Conservation (phyloP, 176 grass and related monocot genomes). For the maize (Zea mays) region Zm-B73-REFERENCE-NAM-5.0 NC_050097.1:220367001-220367500, state of each 20-base stretch:
- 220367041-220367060: constrained; percentile 37
- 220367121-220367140: constrained; percentile 1
- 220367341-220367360: constrained; percentile 95
- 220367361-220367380: constrained; percentile 86
- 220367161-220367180: constrained; percentile 7
- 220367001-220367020: constrained; percentile 33
- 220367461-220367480: constrained; percentile 74
- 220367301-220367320: constrained; percentile 95
- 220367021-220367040: constrained; percentile 29
- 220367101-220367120: constrained; percentile 42
- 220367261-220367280: background rate
- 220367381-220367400: constrained; percentile 98
- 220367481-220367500: constrained; percentile 88
- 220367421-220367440: constrained; percentile 92
- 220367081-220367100: constrained; percentile 54
- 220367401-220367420: constrained; percentile 93
- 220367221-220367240: constrained; percentile 21
- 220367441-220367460: constrained; percentile 98
- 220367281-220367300: background rate
- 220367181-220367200: constrained; percentile 22
- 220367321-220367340: constrained; percentile 98
- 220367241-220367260: constrained; percentile 14
- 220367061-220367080: constrained; percentile 42
- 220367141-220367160: constrained; percentile 31
- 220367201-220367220: constrained; percentile 33